Base-by-base conservation (phyloP, 192 early-diverging fungal genomes). In the Funneliformis mosseae region DNA sequence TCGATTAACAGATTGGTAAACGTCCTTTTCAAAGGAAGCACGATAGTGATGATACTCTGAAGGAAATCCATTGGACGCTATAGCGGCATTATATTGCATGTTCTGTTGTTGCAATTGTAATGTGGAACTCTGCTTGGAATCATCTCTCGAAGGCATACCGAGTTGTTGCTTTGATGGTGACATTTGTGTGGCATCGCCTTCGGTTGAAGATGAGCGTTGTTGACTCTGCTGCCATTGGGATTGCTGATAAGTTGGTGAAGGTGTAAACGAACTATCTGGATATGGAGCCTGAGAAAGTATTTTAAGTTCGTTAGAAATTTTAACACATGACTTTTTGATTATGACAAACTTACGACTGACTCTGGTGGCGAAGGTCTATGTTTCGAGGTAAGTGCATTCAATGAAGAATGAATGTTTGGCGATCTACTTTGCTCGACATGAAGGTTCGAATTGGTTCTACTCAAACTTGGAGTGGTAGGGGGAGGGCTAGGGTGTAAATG, bases 31-130 rank as follows among this genome's bases (percentile, higher is more conserved):
- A 67, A 67, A 67, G 33, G 64, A 67, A 18, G 64, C 64, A 28
- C 64, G 64, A 38, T 67, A 67, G 18, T 67, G n/a, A 28, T 67
- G 64, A 67, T 67, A 67, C 16, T 67, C 64, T 67, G 64, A 67
- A 28, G 64, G 64, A 38, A 67, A 33, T 33, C 64, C 33, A 67
- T 27, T 27, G 33, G 64, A 14, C 38, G 27, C 64, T 7, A 55
- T 55, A 7, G 50, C 50, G 18, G 50, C 50, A 55, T 55, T 21
- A 67, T 67, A 67, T 67, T 67, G 64, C 12, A 67, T 67, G 0
- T 9, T 16, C 28, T 25, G 63, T 67, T 67, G 25, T 27, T 67
- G 64, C 16, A 14, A 27, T 23, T 38, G 10, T 27, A 33, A 14
- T 33, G 12, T 11, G 33, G 64, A 33, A 38, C 9, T 10, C 33